Base-by-base conservation (phyloP, 371 early-diverging fungal species). In the Scutellospora calospora region DNA sequence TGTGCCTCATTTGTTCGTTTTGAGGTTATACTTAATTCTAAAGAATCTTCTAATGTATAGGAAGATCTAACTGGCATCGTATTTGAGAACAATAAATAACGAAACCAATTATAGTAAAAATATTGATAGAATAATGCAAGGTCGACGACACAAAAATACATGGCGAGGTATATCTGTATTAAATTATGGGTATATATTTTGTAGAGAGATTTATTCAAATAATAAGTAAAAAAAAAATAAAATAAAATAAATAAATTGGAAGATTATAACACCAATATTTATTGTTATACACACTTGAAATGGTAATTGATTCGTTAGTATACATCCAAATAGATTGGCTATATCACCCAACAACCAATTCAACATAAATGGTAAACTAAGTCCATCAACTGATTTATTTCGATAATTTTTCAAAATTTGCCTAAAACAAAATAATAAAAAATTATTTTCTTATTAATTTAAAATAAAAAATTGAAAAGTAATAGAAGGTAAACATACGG, bases 301-400 rank as follows among this genome's bases (percentile, higher is more conserved):
- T 20, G 93, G 91, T 31, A 91, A 87, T 81, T 95, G 94, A 8
- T 88, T 82, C 9, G 94, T 93, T 73, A 92, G 83, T 12, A 91
- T 79, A 63, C 93, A 91, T 22, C 94, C 95, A 73, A 92, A 83
- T 18, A 94, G 86, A 75, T 94, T 94, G 62, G 90, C 87, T 71
- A 92, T 74, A 82, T 95, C 95, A 66, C 94, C 95, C 86, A 84
- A 33, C 49, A 83, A 79, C 82, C 60, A 79, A 29, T 80, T 52
- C 18, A 68, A 38, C 63, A 79, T 57, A 73, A 68, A 75, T 45
- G 25, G 38, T 65, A 71, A 76, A 63, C 80, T 79, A 22, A 82
- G 14, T 69, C 68, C 69, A 41, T 75, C 82, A 22, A 62, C 54
- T 20, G 80, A 79, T 57, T 69, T 79, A 33, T 62, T 71, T n/a